Conservation (phyloP, 2,329 filamentous ascomycete genomes). For the Rhynchosporium graminicola region DNA sequence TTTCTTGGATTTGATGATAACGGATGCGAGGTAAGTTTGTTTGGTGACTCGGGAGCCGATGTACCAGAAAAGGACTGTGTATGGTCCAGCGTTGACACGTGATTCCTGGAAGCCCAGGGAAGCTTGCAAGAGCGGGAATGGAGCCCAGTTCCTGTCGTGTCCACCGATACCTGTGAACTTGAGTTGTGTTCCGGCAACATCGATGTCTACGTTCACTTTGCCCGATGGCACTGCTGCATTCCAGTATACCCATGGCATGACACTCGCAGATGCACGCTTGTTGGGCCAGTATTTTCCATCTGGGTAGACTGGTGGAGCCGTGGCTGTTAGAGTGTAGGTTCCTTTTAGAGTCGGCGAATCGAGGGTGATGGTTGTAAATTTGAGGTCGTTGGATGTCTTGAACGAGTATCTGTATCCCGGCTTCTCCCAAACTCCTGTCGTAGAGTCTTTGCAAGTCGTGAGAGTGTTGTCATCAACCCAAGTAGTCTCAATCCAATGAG, state of each 20-base stretch:
- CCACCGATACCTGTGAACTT: conserved; percentile 4
- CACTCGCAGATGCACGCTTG: background rate
- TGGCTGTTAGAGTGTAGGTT: background rate
- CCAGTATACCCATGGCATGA: conserved; percentile 8
- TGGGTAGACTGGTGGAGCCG: background rate
- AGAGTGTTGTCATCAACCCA: conserved; percentile 7
- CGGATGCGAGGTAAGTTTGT: background rate
- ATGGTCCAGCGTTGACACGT: background rate
- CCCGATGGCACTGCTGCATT: background rate
- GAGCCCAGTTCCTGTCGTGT: conserved; percentile 1
- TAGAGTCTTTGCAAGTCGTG: background rate
- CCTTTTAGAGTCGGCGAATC: conserved; percentile 3
- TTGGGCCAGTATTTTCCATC: background rate
- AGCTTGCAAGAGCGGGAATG: background rate
- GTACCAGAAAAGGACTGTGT: background rate
- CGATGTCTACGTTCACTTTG: background rate
- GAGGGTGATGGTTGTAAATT: background rate
- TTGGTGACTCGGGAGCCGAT: background rate
- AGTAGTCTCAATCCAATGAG: background rate
- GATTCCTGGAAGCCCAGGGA: background rate
- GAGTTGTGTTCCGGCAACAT: background rate
- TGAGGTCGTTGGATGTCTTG: conserved; percentile 2
- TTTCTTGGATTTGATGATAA: conserved; percentile 1
- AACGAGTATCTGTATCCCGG: background rate
- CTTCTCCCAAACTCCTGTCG: conserved; percentile 1